Conservation (phyloP, 2,329 filamentous ascomycete genomes). For the Bisporella sp. region DNA sequence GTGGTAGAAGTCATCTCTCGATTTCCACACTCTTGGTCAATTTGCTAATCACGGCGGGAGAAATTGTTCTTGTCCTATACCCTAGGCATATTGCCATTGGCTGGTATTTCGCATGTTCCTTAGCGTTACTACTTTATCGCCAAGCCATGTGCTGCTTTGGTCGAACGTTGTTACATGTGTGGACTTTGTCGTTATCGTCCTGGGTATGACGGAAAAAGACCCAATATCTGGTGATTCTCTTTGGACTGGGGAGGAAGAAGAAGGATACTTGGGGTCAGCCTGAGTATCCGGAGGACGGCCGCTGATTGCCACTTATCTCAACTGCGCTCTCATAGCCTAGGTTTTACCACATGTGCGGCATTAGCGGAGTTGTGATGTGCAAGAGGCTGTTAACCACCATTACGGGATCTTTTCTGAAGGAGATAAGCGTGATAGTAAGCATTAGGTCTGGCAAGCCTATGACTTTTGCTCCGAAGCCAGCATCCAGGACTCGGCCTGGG, state of each 20-base stretch:
- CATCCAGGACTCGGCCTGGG: conserved; percentile 49
- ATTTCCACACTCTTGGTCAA: too few species aligned
- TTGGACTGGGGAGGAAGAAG: conserved; percentile 4
- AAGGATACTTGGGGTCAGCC: conserved; percentile 9
- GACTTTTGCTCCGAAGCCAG: conserved; percentile 51
- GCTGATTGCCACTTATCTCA: not conserved
- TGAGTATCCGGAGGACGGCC: conserved; percentile 6
- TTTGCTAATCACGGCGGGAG: too few species aligned
- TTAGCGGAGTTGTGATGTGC: too few species aligned
- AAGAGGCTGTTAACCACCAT: not conserved
- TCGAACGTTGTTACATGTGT: too few species aligned
- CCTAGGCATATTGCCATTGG: too few species aligned
- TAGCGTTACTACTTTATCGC: too few species aligned
- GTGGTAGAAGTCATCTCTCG: too few species aligned
- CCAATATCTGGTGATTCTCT: conserved; percentile 6
- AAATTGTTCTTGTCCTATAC: too few species aligned
- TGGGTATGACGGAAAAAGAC: conserved; percentile 37
- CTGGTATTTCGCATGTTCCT: too few species aligned
- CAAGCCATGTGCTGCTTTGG: too few species aligned
- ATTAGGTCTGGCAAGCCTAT: conserved; percentile 27
- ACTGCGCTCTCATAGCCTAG: not conserved
- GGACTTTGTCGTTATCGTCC: conserved; percentile 23
- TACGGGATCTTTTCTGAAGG: conserved; percentile 42
- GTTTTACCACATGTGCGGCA: too few species aligned
- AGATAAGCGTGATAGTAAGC: conserved; percentile 52